Evolutionary conservation across 2,329 filamentous ascomycete genomes (phyloP).

Genomic region (Tolypocladium endophyticum): DNA sequence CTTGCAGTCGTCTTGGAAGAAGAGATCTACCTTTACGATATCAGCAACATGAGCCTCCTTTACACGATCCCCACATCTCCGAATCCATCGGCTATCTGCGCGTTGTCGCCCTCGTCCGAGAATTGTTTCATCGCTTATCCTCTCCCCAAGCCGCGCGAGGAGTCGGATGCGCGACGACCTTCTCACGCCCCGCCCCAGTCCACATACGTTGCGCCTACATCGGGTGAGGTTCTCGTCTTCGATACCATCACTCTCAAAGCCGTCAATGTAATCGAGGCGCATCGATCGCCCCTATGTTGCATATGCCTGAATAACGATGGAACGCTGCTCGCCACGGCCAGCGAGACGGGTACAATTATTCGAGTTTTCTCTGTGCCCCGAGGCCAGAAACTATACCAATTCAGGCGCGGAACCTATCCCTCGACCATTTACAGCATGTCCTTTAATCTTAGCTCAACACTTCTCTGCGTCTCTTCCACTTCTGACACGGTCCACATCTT

Average conservation of each 20-base stretch:
- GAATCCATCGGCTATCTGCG: constrained; percentile 84
- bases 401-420: constrained; percentile 88
- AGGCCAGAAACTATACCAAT: constrained; percentile 91
- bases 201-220: constrained; percentile 71
- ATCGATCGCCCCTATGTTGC: constrained; percentile 81
- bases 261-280: constrained; percentile 90
- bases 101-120: constrained; percentile 86
- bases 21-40: constrained; percentile 96
- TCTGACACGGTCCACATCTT: constrained; percentile 97
- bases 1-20: constrained; percentile 90
- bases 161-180: constrained; percentile 48
- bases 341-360: constrained; percentile 95
- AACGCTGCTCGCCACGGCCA: constrained; percentile 83
- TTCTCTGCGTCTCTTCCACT: constrained; percentile 90
- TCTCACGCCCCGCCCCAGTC: constrained; percentile 76
- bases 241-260: constrained; percentile 84
- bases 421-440: constrained; percentile 98
- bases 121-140: constrained; percentile 95
- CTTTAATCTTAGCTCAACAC: constrained; percentile 87
- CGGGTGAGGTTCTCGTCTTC: constrained; percentile 86
- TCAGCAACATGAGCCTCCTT: constrained; percentile 93
- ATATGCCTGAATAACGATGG: constrained; percentile 90
- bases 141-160: constrained; percentile 62
- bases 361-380: constrained; percentile 87
- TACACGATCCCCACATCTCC: constrained; percentile 90